These are phyloP conservation scores for Rhodotorula sp. DNA, from an alignment of 1,284 basidiomycete genomes.

Conservation along the genomic window DNA sequence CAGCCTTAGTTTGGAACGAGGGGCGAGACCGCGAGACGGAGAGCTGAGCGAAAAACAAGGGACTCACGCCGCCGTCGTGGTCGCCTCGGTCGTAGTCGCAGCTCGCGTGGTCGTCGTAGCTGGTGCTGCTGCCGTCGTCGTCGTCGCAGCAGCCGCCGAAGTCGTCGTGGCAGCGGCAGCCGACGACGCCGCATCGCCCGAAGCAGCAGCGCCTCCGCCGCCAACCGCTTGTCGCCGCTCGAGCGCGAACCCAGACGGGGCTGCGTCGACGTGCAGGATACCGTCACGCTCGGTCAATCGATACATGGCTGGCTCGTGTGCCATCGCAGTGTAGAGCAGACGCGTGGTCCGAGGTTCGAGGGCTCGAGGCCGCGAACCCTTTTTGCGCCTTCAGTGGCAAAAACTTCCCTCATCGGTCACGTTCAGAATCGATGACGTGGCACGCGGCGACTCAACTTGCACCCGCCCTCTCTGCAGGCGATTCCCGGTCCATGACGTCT, in stretches of 20 bases:
- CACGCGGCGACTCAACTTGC: too few relatives aligned
- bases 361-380: too few relatives aligned
- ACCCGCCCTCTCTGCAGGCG: too few relatives aligned
- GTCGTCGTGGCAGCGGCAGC: slow-evolving; percentile 4
- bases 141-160: neutral
- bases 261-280: slow-evolving; percentile 4
- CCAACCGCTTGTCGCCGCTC: neutral
- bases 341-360: too few relatives aligned
- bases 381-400: too few relatives aligned
- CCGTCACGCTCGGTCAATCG: slow-evolving; percentile 5
- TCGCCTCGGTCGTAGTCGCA: neutral
- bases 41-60: too few relatives aligned
- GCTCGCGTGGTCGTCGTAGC: neutral
- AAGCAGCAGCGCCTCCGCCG: neutral
- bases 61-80: too few relatives aligned
- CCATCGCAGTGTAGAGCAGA: neutral
- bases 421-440: too few relatives aligned
- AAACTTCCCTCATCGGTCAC: too few relatives aligned
- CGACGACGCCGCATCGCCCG: slow-evolving; percentile 4
- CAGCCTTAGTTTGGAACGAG: too few relatives aligned
- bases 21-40: too few relatives aligned
- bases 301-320: neutral
- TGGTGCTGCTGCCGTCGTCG: neutral
- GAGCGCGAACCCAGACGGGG: slow-evolving; percentile 1
- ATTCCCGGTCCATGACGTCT: too few relatives aligned